A percentile compares a stretch with the other conserved stretches of the same genome.
These are phyloP conservation scores for Chalciporus sp. DNA, from an alignment of 1,284 basidiomycete genomes.

Conservation along the genomic window DNA sequence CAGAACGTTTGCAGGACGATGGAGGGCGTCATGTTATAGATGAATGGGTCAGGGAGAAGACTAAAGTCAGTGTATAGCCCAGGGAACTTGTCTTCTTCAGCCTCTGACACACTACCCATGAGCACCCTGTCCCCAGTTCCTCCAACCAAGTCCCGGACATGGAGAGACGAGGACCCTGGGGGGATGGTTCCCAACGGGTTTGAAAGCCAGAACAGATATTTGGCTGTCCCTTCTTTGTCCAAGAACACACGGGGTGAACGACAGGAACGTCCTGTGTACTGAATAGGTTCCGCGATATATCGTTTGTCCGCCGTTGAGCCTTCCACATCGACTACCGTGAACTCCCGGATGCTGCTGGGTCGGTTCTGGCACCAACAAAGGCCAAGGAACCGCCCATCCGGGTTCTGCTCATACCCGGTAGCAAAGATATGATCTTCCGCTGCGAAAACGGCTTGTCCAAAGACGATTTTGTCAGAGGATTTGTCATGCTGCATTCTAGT, in stretches of 20 bases:
- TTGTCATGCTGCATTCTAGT: not conserved
- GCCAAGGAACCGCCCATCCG: slow-evolving; percentile 58
- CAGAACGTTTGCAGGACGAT: slow-evolving; percentile 50
- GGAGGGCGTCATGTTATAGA: slow-evolving; percentile 31
- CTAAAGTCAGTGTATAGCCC: slow-evolving; percentile 57
- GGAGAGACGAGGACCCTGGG: slow-evolving; percentile 51
- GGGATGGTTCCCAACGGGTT: slow-evolving; percentile 58
- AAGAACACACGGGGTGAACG: slow-evolving; percentile 54
- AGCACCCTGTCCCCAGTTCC: slow-evolving; percentile 27
- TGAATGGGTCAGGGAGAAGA: slow-evolving; percentile 45
- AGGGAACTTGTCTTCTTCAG: slow-evolving; percentile 46
- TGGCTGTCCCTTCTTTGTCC: slow-evolving; percentile 27
- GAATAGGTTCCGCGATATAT: slow-evolving; percentile 39
- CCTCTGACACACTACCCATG: slow-evolving; percentile 41
- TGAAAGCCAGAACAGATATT: slow-evolving; percentile 52
- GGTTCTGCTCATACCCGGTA: slow-evolving; percentile 57
- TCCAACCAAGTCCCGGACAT: slow-evolving; percentile 36
- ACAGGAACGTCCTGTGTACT: slow-evolving; percentile 44
- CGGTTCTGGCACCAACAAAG: slow-evolving; percentile 64
- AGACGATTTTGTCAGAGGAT: slow-evolving; percentile 32
- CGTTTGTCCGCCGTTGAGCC: slow-evolving; percentile 1
- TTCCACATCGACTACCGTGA: slow-evolving; percentile 24
- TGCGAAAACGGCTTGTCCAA: slow-evolving; percentile 57
- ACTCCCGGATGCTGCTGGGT: slow-evolving; percentile 53
- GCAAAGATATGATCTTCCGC: slow-evolving; percentile 46